These are phyloP conservation scores for Trichoderma orchidacearum DNA, from an alignment of 495 filamentous ascomycete species.

Conservation along the genomic window DNA sequence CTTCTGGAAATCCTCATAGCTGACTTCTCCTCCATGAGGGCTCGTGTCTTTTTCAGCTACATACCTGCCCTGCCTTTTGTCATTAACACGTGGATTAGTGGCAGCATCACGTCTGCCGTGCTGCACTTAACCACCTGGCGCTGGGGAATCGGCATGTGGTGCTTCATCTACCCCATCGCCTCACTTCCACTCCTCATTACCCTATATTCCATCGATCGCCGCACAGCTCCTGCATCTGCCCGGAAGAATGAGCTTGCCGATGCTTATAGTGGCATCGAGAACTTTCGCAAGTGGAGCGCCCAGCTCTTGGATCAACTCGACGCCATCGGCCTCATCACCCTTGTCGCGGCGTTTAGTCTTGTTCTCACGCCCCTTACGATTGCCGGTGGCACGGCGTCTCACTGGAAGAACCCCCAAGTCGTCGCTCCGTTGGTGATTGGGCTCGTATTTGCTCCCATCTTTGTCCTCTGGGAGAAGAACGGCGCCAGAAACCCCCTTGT, in stretches of 20 bases:
- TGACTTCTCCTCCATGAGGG: conserved; percentile 48
- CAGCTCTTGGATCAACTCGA: conserved; percentile 48
- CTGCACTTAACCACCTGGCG: conserved; percentile 37
- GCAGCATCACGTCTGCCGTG: conserved; percentile 29
- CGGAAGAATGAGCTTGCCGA: conserved; percentile 19
- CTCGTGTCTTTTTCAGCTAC: conserved; percentile 47
- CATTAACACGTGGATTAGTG: conserved; percentile 40
- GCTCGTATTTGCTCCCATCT: conserved; percentile 36
- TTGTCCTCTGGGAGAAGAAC: conserved; percentile 45
- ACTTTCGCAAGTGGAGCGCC: conserved; percentile 15
- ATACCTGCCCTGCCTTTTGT: conserved; percentile 48
- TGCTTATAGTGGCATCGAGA: neutral
- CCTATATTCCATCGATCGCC: conserved; percentile 35
- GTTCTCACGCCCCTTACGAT: conserved; percentile 53
- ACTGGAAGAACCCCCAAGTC: conserved; percentile 39
- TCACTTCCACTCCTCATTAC: conserved; percentile 37
- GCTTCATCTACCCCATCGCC: conserved; percentile 39
- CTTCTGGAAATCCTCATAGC: conserved; percentile 50
- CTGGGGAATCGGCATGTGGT: conserved; percentile 47
- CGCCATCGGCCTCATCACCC: conserved; percentile 37
- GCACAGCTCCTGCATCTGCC: conserved; percentile 22
- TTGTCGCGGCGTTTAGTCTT: conserved; percentile 43
- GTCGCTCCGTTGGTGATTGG: conserved; percentile 46
- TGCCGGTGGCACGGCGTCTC: conserved; percentile 26
- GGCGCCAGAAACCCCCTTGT: conserved; percentile 45